Conservation (phyloP, 768 basidiomycete genomes). For the Russula sp. region DNA sequence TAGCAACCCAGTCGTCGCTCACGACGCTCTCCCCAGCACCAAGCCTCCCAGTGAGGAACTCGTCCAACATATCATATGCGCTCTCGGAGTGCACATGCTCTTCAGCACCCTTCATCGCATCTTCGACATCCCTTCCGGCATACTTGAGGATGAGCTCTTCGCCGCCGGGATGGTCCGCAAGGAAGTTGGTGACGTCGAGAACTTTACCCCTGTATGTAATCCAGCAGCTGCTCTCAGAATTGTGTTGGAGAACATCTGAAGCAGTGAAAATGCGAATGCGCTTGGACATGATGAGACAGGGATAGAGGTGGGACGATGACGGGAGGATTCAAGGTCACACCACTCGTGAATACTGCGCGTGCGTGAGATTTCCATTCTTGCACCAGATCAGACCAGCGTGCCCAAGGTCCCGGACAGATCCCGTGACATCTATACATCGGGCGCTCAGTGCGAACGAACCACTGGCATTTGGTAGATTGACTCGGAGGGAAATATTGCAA, state of each 20-base stretch:
- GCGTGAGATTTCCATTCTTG: not conserved
- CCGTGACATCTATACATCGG: not conserved
- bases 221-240: conserved; percentile 64
- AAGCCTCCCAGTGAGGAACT: conserved; percentile 79
- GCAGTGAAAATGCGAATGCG: conserved; percentile 66
- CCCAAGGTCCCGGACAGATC: no score
- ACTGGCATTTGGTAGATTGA: no score
- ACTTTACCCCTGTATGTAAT: conserved; percentile 75
- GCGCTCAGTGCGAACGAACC: no score
- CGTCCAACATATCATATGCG: conserved; percentile 88
- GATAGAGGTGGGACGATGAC: conserved; percentile 19
- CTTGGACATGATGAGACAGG: conserved; percentile 43
- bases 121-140: conserved; percentile 80
- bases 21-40: conserved; percentile 71
- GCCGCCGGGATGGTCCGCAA: conserved; percentile 89
- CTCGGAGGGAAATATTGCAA: no score
- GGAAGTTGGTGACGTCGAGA: conserved; percentile 83
- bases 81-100: conserved; percentile 88
- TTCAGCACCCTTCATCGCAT: conserved; percentile 69
- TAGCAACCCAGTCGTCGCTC: conserved; percentile 84
- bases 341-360: not conserved
- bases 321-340: not conserved
- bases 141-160: conserved; percentile 82
- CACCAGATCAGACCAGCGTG: no score
- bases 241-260: conserved; percentile 69